Evolutionary conservation across 1,284 basidiomycete species (phyloP).

Genomic region (Naganishia sp.): DNA sequence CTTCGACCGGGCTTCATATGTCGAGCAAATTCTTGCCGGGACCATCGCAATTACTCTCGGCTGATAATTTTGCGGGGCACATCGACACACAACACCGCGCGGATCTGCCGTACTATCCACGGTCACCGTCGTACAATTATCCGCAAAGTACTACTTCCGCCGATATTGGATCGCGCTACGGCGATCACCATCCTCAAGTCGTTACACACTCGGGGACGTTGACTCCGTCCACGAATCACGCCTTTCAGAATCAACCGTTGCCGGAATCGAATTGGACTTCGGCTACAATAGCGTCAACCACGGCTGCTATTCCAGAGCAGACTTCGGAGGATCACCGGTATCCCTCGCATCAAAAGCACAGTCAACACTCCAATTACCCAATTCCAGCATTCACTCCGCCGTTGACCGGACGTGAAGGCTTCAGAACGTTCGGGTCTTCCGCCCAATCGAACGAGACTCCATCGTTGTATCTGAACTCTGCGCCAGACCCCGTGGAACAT

Average conservation of each 20-base stretch:
- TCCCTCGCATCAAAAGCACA: constrained; percentile 9
- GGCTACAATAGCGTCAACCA: not conserved
- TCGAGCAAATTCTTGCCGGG: constrained; percentile 21
- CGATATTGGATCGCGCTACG: constrained; percentile 3
- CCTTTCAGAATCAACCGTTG: constrained; percentile 18
- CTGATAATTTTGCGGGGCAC: constrained; percentile 8
- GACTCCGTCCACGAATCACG: constrained; percentile 15
- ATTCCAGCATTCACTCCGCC: constrained; percentile 21
- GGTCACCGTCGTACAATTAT: constrained; percentile 15
- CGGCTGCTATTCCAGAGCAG: constrained; percentile 1
- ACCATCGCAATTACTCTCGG: constrained; percentile 17
- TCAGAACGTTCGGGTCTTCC: constrained; percentile 13
- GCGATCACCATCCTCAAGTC: constrained; percentile 13
- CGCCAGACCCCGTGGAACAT: constrained; percentile 9
- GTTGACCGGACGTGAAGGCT: constrained; percentile 21
- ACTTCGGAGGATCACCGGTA: constrained; percentile 8
- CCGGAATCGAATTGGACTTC: constrained; percentile 15
- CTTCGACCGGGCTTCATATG: constrained; percentile 10
- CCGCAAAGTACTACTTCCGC: not conserved
- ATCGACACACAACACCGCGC: constrained; percentile 3
- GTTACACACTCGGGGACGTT: constrained; percentile 6
- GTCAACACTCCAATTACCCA: constrained; percentile 8
- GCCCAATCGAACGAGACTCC: not conserved
- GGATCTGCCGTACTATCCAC: constrained; percentile 9
- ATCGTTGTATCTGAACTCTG: constrained; percentile 9